phyloP scores from a whole-genome alignment of 768 basidiomycete genomes.

The Phylloporus sp. region DNA sequence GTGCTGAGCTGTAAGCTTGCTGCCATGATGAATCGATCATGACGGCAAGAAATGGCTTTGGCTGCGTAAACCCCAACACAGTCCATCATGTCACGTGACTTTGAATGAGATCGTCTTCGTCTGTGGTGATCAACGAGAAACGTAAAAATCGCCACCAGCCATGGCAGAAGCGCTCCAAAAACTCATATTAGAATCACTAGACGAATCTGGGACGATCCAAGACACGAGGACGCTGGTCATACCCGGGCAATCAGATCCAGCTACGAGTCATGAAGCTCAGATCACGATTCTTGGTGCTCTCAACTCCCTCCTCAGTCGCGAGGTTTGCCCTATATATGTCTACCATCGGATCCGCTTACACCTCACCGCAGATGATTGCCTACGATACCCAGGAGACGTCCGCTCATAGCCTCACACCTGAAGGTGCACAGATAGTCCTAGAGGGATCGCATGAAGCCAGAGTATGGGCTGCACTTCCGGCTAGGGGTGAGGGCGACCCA shows the following conservation, averaged over 20 bases:
- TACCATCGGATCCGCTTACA: conserved; percentile 10
- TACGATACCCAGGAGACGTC: conserved; percentile 75
- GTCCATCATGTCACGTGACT: conserved; percentile 17
- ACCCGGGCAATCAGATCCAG: conserved; percentile 55
- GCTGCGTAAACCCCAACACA: no score
- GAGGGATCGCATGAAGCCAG: conserved; percentile 93
- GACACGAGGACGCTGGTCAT: conserved; percentile 68
- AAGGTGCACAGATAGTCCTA: conserved; percentile 73
- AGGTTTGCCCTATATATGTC: conserved; percentile 28
- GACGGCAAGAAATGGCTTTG: no score
- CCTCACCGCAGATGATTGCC: conserved; percentile 65
- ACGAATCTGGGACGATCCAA: conserved; percentile 46
- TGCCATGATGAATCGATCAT: conserved; percentile 42
- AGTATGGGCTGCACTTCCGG: conserved; percentile 82
- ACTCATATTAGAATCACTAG: conserved; percentile 69
- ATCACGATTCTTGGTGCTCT: conserved; percentile 82
- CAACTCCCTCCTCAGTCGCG: conserved; percentile 83
- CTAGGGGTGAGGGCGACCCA: conserved; percentile 63
- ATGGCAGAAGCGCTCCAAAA: conserved; percentile 83
- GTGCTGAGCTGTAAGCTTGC: conserved; percentile 58
- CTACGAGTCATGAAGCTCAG: conserved; percentile 71
- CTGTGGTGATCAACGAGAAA: neutral
- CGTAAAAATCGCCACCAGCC: conserved; percentile 3
- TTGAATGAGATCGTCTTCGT: conserved; percentile 17
- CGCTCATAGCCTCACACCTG: conserved; percentile 69